Conservation (phyloP, 306 rosid species). For the Dryas alaskensis region DNA sequence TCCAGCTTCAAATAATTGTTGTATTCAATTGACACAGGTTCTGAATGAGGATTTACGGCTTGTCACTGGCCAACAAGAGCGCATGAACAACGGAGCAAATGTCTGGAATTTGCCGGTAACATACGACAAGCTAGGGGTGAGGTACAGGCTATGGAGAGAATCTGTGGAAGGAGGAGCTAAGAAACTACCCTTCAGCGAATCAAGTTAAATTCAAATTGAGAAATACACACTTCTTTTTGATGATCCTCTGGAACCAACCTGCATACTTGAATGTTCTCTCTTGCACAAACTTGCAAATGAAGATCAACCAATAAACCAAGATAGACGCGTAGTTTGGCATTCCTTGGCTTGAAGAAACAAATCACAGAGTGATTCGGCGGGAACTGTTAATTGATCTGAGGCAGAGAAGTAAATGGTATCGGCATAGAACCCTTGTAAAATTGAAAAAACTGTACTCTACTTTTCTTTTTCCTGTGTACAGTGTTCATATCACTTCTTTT, state of each 20-base stretch:
- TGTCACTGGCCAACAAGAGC: constrained; percentile 82
- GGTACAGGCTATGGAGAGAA: constrained; percentile 86
- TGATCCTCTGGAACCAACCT: constrained; percentile 24
- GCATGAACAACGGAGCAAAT: constrained; percentile 75
- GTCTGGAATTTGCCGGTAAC: constrained; percentile 84
- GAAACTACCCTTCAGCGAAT: constrained; percentile 54
- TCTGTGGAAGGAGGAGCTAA: constrained; percentile 69
- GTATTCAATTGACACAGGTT: constrained; percentile 42
- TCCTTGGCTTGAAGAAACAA: constrained; percentile 18
- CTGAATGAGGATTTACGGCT: constrained; percentile 87
- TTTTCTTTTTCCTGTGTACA: constrained; percentile 33
- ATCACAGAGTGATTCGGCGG: constrained; percentile 36
- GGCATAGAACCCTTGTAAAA: constrained; percentile 36
- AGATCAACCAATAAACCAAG: constrained; percentile 1
- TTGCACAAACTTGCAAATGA: constrained; percentile 19
- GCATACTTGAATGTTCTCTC: constrained; percentile 15
- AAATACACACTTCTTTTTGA: constrained; percentile 13
- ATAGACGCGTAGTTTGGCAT: constrained; percentile 7
- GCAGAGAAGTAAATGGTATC: constrained; percentile 25
- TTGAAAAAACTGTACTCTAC: constrained; percentile 35
- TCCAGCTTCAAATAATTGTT: background rate
- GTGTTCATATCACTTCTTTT: constrained; percentile 21
- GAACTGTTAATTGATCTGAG: constrained; percentile 50
- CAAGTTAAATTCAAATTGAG: constrained; percentile 25
- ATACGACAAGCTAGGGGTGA: constrained; percentile 86